Evolutionary conservation across 129 eudicot species (phyloP), one percentile per base, ranked within the genome.

Genomic region (Helianthus tuberosus): DNA sequence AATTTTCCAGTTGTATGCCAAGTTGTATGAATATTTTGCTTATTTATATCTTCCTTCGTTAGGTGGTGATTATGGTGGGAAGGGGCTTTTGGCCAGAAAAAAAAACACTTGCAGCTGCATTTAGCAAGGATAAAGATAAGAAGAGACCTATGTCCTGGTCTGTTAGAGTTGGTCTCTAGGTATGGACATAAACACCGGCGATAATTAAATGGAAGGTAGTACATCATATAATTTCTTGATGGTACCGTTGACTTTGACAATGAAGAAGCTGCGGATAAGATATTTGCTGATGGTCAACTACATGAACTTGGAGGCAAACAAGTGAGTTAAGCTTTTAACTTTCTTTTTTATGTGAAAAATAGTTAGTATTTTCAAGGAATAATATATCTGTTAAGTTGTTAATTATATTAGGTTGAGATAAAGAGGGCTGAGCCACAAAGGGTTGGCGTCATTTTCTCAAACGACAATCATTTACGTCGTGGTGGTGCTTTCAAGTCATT

Each of bases 281-380:
- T 91, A 39, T 86, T 91, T 47, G 35, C 83, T 14, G 86, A 88
- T 79, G 97, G 97, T 79, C 91, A 81, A 66, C 68, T 88, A 64
- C 97, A 91, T 78, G 96, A 91, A 84, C 90, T 91, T 84, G 89
- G 86, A 60, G 97, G 96, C 81, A 91, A 91, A 80, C 89, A 81
- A 80, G 97, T 86, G 67, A 88, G 86, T 84, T 9, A 9, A 66
- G 43, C 23, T 25, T 25, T 3, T 49, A 13, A 11, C 8, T n/a
- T 43, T 11, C 27, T 29, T 60, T 11, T 47, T 8, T 17, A 72
- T 36, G 27, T 5, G 47, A 3, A 46, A 38, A 48, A 50, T 70
- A 68, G n/a, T n/a, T n/a, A 9, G 50, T 46, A 13, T 74, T 49
- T 5, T n/a, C 44, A 5, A 44, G 49, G 23, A 49, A 25, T 29